Evolutionary conservation across 2,329 filamentous ascomycete species (phyloP), one percentile per base, ranked within the genome.

Genomic region (Pestalotiopsis sp.): DNA sequence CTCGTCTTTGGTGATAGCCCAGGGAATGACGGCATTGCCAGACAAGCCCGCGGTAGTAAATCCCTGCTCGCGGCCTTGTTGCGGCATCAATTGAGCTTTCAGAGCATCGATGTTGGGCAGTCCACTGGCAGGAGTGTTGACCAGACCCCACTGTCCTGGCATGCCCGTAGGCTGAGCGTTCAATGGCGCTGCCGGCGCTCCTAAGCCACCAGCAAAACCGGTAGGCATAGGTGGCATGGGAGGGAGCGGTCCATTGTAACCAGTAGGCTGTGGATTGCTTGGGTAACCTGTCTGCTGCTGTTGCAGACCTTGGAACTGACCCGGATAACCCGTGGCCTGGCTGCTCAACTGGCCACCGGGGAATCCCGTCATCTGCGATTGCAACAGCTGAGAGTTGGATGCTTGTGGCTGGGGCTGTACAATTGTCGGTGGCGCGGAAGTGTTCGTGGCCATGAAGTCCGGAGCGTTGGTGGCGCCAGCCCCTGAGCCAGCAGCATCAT

Each of bases 1-100:
- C 81, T 99, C 96, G 72, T 98, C 95, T 80, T 99, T 99, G 4
- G 96, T 99, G 70, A 99, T 96, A 17, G 96, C 95, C 96, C 96
- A 99, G 0, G 96, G 96, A 76, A 99, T 95, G 7, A 94, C 95
- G 0, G 96, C 96, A 81, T 97, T 98, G 66, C 96, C 96, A 71
- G 94, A 91, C 11, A 99, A 86, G 4, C 95, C 95, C 69, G 92
- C 90, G 1, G 95, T 95, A 7, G 93, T 97, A 75, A 93, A 98
- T 20, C 85, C 92, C 70, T 90, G 88, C 80, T 98, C 96, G 45
- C 96, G 92, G 59, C 96, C 96, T 74, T 93, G 90, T 78, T 99
- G 95, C 25, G 96, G 96, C 95, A 99, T 98, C 90, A 99, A 96
- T 71, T 94, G 93, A 68, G 94, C 92, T 76, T 97, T 94, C 65